phyloP scores from a whole-genome alignment of 2,329 filamentous ascomycete species.

The Aspergillus ruber region DNA sequence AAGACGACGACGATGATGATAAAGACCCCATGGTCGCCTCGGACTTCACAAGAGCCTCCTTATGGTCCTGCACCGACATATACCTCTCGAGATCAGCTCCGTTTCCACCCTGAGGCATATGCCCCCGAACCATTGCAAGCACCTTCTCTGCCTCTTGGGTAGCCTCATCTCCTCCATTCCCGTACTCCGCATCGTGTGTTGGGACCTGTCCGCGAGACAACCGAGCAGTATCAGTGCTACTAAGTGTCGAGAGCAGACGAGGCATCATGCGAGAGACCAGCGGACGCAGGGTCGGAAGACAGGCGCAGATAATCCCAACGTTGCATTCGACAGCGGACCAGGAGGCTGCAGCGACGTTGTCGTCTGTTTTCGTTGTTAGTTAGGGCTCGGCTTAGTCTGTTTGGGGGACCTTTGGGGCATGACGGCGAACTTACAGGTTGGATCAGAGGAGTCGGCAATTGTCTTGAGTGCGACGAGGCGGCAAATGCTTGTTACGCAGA shows the following conservation, averaged over 20 bases:
- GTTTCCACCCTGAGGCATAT: neutral
- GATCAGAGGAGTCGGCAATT: conserved; percentile 27
- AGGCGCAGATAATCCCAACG: conserved; percentile 37
- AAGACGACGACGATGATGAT: neutral
- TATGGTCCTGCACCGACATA: neutral
- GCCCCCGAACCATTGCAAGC: neutral
- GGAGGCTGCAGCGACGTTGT: conserved; percentile 29
- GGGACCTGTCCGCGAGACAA: neutral
- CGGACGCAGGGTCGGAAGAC: conserved; percentile 34
- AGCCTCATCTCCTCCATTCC: neutral
- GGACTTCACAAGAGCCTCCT: neutral
- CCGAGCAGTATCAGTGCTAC: conserved; percentile 3
- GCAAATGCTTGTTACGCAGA: conserved; percentile 30
- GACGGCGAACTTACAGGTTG: conserved; percentile 22
- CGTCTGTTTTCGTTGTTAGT: conserved; percentile 16
- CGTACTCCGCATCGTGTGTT: neutral
- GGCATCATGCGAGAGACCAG: conserved; percentile 26
- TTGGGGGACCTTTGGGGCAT: neutral
- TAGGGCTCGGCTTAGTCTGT: neutral
- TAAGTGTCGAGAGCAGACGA: conserved; percentile 21
- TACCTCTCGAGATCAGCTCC: no score
- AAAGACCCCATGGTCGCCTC: neutral
- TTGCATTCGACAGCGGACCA: conserved; percentile 38
- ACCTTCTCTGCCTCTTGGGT: neutral
- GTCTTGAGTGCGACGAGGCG: conserved; percentile 26